Evolutionary conservation across 148 eudicot genomes (phyloP).

Genomic region (Arctostaphylos glauca): DNA sequence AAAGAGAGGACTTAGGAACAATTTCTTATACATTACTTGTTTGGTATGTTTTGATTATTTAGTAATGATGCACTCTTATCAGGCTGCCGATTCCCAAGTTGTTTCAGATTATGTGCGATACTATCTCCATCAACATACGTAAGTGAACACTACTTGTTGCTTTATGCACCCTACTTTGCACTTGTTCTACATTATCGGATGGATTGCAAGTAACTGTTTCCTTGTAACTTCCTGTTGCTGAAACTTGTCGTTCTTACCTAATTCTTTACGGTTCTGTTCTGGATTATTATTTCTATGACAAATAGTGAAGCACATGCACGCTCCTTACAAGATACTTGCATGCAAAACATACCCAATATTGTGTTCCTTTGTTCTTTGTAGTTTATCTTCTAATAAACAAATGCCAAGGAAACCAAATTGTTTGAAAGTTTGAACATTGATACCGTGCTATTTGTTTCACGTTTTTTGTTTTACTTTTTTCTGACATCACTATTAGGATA

Average conservation of each 20-base stretch:
- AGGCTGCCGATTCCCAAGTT: conserved; percentile 98
- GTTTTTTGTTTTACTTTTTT: not conserved
- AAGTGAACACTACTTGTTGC: conserved; percentile 28
- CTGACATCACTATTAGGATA: not conserved
- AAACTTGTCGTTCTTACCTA: not conserved
- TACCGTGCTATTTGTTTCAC: not conserved
- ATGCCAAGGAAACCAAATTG: not conserved
- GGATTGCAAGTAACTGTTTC: not conserved
- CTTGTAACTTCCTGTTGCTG: not conserved
- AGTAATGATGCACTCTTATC: conserved; percentile 23
- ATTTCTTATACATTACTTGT: not conserved
- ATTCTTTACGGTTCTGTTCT: not conserved
- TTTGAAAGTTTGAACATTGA: not conserved
- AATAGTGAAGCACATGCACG: not conserved
- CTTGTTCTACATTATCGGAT: not conserved
- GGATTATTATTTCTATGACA: not conserved
- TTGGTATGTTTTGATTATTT: not conserved
- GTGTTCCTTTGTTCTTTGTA: too few relatives aligned
- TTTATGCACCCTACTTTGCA: not conserved
- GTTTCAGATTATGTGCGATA: conserved; percentile 95
- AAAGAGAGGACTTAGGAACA: not conserved
- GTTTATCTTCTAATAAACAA: not conserved
- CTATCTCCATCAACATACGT: conserved; percentile 98
- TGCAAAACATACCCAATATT: too few relatives aligned
- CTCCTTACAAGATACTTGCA: too few relatives aligned